Evolutionary conservation across 1,284 basidiomycete species (phyloP).

Genomic region (Farysia itapuensis): DNA sequence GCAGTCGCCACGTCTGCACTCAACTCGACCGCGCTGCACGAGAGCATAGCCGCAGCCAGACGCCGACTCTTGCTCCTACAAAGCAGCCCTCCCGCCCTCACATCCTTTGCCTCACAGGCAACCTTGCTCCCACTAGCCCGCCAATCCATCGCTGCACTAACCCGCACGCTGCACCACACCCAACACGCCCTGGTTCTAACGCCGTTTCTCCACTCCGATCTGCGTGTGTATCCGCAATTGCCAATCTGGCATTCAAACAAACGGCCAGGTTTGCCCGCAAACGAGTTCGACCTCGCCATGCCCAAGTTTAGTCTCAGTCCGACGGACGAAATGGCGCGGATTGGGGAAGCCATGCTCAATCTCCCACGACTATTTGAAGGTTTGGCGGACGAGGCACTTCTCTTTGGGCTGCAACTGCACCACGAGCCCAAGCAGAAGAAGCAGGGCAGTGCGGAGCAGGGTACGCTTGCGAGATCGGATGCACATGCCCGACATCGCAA

Average conservation of each 20-base stretch:
- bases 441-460: conserved; percentile 5
- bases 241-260: conserved; percentile 68
- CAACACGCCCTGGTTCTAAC: conserved; percentile 80
- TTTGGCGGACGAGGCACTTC: conserved; percentile 85
- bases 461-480: conserved; percentile 9
- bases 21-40: conserved; percentile 13
- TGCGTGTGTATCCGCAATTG: conserved; percentile 72
- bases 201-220: conserved; percentile 76
- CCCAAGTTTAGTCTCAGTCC: conserved; percentile 91
- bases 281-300: conserved; percentile 71
- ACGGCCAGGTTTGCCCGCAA: conserved; percentile 27
- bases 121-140: conserved; percentile 68
- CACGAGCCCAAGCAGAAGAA: conserved; percentile 2
- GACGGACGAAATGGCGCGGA: conserved; percentile 80
- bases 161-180: conserved; percentile 72
- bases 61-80: conserved; percentile 12
- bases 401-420: conserved; percentile 63
- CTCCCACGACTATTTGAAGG: conserved; percentile 90
- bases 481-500: conserved; percentile 24
- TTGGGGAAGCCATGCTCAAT: conserved; percentile 89
- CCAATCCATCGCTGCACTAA: conserved; percentile 69
- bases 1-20: conserved; percentile 17
- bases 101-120: too few species aligned
- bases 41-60: conserved; percentile 10
- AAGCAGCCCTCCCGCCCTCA: too few species aligned